phyloP scores from a whole-genome alignment of 495 filamentous ascomycete species.

The Neurospora sp. region DNA sequence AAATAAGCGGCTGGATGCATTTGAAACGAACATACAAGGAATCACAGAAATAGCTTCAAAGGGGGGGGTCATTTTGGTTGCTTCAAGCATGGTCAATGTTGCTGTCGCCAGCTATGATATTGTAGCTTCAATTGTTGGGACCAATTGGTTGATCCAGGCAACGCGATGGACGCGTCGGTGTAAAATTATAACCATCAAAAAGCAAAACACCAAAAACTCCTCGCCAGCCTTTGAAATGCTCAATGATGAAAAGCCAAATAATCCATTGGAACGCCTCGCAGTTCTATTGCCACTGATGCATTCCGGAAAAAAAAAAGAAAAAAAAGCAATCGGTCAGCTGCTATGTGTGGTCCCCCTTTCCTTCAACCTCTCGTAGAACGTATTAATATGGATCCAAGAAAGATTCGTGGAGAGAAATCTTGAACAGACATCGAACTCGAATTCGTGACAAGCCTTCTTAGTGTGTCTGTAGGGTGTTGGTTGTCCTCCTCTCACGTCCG shows the following conservation, averaged over 20 bases:
- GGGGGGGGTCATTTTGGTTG: too few relatives aligned
- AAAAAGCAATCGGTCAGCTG: not conserved
- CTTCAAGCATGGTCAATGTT: not conserved
- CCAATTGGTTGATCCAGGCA: not conserved
- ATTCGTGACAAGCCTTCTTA: too few relatives aligned
- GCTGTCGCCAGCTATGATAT: not conserved
- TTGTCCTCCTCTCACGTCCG: conserved; percentile 8
- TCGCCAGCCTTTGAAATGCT: not conserved
- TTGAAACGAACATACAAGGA: not conserved
- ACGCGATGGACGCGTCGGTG: not conserved
- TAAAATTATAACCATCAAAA: not conserved
- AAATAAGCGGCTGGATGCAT: not conserved
- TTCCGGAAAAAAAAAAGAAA: not conserved
- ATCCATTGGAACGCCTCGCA: not conserved
- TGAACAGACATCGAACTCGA: too few relatives aligned
- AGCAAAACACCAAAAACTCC: not conserved
- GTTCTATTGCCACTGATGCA: not conserved
- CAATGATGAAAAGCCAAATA: not conserved
- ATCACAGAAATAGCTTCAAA: not conserved
- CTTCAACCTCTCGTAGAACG: not conserved
- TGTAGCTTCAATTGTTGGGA: not conserved
- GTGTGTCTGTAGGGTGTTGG: not conserved
- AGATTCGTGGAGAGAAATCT: not conserved
- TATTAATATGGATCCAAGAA: not conserved
- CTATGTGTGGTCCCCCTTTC: not conserved